Percentiles rank a stretch among this genome's conserved stretches.
These are phyloP conservation scores for Heritiera fomes DNA, from an alignment of 345 rosid genomes.

Conservation along the genomic window DNA sequence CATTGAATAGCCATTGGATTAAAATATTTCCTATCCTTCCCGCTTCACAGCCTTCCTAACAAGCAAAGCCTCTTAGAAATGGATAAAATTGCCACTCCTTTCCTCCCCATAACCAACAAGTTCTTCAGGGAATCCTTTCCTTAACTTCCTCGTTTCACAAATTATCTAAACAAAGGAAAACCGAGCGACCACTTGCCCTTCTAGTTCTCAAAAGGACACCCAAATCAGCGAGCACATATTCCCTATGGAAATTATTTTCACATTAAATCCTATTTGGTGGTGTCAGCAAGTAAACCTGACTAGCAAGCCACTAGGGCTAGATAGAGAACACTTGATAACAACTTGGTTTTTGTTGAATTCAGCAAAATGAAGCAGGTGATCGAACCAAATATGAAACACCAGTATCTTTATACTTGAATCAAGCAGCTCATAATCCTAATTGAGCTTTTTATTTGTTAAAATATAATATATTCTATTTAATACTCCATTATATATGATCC, in stretches of 20 bases:
- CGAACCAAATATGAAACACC: too few relatives aligned
- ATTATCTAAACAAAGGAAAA: background rate
- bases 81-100: background rate
- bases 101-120: slow-evolving; percentile 1
- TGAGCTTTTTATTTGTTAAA: background rate
- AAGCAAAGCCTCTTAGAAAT: background rate
- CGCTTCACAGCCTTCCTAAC: background rate
- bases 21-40: background rate
- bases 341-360: background rate
- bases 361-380: background rate
- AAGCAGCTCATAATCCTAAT: background rate
- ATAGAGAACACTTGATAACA: background rate
- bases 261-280: background rate
- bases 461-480: background rate
- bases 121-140: background rate
- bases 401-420: background rate
- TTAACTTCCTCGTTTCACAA: background rate
- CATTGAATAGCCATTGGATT: background rate
- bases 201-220: background rate
- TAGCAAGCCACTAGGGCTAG: background rate
- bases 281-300: background rate
- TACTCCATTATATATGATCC: background rate
- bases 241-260: background rate
- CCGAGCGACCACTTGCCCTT: background rate
- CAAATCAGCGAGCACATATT: background rate